Conservation (phyloP, 164 flowering plant species). For the Vitis amurensis region DNA sequence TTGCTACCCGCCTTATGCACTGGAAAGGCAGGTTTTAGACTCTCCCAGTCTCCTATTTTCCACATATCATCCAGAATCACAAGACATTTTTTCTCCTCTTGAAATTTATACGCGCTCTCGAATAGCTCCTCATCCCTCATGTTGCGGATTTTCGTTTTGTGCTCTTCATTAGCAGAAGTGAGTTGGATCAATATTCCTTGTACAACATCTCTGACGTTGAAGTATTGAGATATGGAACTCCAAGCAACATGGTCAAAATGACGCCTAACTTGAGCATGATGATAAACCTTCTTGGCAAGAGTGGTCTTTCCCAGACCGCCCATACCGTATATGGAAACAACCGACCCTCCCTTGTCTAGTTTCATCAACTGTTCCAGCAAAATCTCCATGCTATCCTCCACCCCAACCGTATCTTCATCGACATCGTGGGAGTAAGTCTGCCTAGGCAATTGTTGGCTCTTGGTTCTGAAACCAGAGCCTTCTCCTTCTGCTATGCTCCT, state of each 20-base stretch:
- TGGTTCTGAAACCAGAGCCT: not conserved
- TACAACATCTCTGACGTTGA: slow-evolving; percentile 1
- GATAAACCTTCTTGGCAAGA: slow-evolving; percentile 20
- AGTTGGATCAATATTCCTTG: slow-evolving; percentile 4
- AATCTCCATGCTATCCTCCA: not conserved
- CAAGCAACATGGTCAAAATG: slow-evolving; percentile 20
- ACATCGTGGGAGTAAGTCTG: slow-evolving; percentile 6
- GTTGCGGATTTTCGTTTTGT: not conserved
- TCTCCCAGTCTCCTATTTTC: slow-evolving; percentile 24
- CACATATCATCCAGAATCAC: slow-evolving; percentile 48
- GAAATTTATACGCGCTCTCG: not conserved
- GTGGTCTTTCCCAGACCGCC: slow-evolving; percentile 32
- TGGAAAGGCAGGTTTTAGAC: slow-evolving; percentile 15
- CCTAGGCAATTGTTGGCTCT: not conserved
- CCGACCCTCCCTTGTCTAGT: not conserved
- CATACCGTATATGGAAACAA: slow-evolving; percentile 20
- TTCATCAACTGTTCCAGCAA: not conserved
- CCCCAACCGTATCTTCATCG: slow-evolving; percentile 13
- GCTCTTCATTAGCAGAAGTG: slow-evolving; percentile 6
- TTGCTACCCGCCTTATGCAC: slow-evolving; percentile 10
- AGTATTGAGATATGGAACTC: slow-evolving; percentile 21
- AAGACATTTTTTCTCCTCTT: slow-evolving; percentile 22
- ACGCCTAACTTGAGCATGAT: not conserved
- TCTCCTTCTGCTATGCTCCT: not conserved
- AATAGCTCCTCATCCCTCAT: slow-evolving; percentile 1